phyloP scores from a whole-genome alignment of 176 grass and related monocot species.

The Bromus sterilis region DNA sequence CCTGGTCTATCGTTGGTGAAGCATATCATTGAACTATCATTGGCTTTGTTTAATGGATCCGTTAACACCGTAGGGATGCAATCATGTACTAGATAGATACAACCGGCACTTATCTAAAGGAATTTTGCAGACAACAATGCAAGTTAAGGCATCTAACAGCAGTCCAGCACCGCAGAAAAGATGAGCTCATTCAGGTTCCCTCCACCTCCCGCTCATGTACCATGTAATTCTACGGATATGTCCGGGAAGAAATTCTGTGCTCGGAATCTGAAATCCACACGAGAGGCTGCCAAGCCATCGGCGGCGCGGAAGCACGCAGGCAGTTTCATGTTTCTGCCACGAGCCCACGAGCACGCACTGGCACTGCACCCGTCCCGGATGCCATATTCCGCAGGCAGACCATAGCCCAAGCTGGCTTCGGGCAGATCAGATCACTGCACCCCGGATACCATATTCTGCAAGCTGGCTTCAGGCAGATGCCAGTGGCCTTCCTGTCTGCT shows the following conservation, averaged over 20 bases:
- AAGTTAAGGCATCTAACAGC: background rate
- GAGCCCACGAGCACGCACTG: no score
- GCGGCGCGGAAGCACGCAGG: constrained; percentile 1
- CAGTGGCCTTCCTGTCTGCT: background rate
- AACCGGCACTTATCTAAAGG: background rate
- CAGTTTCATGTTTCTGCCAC: constrained; percentile 31
- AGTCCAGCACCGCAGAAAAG: background rate
- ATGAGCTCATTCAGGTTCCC: constrained; percentile 27
- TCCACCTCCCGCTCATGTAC: background rate
- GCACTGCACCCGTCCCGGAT: background rate
- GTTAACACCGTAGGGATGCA: no score
- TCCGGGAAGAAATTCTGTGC: constrained; percentile 24
- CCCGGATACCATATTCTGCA: background rate
- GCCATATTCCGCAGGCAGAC: background rate
- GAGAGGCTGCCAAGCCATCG: background rate
- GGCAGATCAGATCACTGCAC: background rate
- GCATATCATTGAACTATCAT: no score
- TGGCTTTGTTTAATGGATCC: no score
- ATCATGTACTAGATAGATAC: no score
- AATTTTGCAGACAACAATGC: background rate
- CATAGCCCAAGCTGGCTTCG: background rate
- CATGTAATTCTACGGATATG: background rate
- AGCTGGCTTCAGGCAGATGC: background rate
- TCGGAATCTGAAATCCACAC: constrained; percentile 9
- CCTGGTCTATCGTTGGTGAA: background rate